Evolutionary conservation across 345 rosid species (phyloP).

Genomic region (Clausena lansium): DNA sequence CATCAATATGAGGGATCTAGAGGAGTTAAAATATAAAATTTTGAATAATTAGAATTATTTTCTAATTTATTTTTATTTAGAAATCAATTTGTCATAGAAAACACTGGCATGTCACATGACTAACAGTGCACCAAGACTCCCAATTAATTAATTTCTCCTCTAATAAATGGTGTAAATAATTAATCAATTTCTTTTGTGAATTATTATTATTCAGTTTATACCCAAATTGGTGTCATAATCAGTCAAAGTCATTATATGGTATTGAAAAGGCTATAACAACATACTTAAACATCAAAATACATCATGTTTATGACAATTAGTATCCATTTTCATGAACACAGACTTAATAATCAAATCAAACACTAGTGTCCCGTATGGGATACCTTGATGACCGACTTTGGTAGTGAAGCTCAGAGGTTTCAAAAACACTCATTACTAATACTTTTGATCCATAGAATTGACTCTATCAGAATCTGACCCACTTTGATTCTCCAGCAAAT

Average conservation of each 20-base stretch:
- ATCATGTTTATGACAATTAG: neutral
- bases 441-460: conserved; percentile 22
- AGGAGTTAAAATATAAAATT: too few relatives aligned
- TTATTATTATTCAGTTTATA: neutral
- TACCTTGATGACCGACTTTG: conserved; percentile 24
- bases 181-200: neutral
- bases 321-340: neutral
- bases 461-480: conserved; percentile 32
- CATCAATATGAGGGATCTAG: too few relatives aligned
- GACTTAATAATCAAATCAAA: conserved; percentile 28
- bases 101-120: neutral
- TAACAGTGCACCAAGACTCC: neutral
- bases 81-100: neutral
- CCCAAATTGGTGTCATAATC: neutral
- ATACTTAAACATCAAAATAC: neutral
- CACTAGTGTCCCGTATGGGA: conserved; percentile 26
- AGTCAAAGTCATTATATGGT: neutral
- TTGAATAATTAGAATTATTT: neutral
- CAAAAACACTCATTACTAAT: conserved; percentile 13
- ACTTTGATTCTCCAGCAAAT: conserved; percentile 7
- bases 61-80: neutral
- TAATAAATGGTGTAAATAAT: neutral
- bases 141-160: neutral
- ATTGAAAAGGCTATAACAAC: neutral
- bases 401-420: conserved; percentile 17